Base-by-base conservation (phyloP, 805 yeast species). In the Blastobotrys americana region DNA sequence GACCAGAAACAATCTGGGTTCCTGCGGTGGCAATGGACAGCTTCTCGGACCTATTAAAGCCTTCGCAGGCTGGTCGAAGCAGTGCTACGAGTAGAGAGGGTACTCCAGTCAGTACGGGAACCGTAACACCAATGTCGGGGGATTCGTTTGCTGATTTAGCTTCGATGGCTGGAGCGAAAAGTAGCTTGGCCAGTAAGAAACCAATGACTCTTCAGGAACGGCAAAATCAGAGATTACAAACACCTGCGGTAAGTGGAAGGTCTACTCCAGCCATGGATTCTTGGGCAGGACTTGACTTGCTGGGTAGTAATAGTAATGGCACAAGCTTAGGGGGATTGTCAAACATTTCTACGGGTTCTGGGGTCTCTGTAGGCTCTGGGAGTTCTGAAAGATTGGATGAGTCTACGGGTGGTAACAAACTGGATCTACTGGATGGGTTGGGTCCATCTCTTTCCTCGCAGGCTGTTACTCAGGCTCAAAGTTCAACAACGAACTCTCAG, bases 201-300 rank as follows among this genome's bases (percentile, higher is more conserved):
- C 52, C 47, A 16, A 41, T 56, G 57, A 55, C 66, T 27, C 56
- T 63, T 18, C 58, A 56, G 16, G 66, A 63, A 42, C 57, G 64
- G 34, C 57, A 48, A 41, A 47, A 46, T 18, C 40, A 53, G 39
- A 37, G 41, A 5, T 31, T 45, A 35, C 37, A 44, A 16, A 44
- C 46, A 16, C 36, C 36, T 13, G 31, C 35, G 33, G 34, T 42
- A 19, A 40, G 44, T 16, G 34, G 20, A 8, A 22, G 39, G 2
- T 4, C 28, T 20, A 21, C 45, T 17, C 18, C 53, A 19, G 35
- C 46, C 13, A 49, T 40, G 22, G 33, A 41, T 17, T 48, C 53
- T 13, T 57, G 63, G 55, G 46, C 52, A 5, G 58, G 58, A 6
- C 52, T 63, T 8, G 65, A 59, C 41, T 41, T 57, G 41, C 54